phyloP scores from a whole-genome alignment of 1,139 yeast species.

The Protomyces macrosporus region DNA sequence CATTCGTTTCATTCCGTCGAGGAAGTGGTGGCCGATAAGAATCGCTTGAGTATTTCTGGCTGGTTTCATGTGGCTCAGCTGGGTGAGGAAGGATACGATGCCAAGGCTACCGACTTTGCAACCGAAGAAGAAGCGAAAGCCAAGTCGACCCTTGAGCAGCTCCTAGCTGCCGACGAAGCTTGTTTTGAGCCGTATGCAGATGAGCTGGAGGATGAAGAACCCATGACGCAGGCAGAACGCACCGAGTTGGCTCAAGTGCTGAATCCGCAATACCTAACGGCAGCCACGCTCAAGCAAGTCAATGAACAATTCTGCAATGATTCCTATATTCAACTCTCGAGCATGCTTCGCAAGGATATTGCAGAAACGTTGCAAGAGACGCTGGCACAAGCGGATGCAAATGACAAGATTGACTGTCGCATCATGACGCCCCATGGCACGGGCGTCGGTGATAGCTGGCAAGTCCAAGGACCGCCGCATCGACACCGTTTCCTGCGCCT shows the following conservation, averaged over 20 bases:
- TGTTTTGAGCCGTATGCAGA: slow-evolving; percentile 2
- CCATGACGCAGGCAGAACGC: slow-evolving; percentile 56
- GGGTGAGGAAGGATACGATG: slow-evolving; percentile 76
- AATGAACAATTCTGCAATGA: slow-evolving; percentile 44
- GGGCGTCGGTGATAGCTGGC: slow-evolving; percentile 71
- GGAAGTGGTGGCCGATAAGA: slow-evolving; percentile 86
- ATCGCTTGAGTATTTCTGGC: slow-evolving; percentile 88
- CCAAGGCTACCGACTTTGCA: slow-evolving; percentile 28
- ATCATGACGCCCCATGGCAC: slow-evolving; percentile 47
- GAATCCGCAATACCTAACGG: slow-evolving; percentile 52
- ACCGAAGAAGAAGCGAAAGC: slow-evolving; percentile 26
- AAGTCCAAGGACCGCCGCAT: slow-evolving; percentile 87
- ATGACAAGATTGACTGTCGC: slow-evolving; percentile 35
- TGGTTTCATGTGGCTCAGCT: slow-evolving; percentile 98
- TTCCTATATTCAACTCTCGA: slow-evolving; percentile 13
- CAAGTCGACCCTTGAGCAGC: slow-evolving; percentile 26
- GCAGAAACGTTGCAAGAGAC: neutral
- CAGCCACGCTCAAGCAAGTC: slow-evolving; percentile 50
- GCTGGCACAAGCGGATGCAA: slow-evolving; percentile 33
- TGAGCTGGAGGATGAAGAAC: slow-evolving; percentile 41
- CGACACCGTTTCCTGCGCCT: slow-evolving; percentile 77
- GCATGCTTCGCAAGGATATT: neutral
- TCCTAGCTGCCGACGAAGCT: slow-evolving; percentile 1
- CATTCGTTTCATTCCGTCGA: slow-evolving; percentile 96
- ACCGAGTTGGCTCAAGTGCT: slow-evolving; percentile 40